phyloP scores from a whole-genome alignment of 2,329 filamentous ascomycete species.

The Calonectria hawksworthii region DNA sequence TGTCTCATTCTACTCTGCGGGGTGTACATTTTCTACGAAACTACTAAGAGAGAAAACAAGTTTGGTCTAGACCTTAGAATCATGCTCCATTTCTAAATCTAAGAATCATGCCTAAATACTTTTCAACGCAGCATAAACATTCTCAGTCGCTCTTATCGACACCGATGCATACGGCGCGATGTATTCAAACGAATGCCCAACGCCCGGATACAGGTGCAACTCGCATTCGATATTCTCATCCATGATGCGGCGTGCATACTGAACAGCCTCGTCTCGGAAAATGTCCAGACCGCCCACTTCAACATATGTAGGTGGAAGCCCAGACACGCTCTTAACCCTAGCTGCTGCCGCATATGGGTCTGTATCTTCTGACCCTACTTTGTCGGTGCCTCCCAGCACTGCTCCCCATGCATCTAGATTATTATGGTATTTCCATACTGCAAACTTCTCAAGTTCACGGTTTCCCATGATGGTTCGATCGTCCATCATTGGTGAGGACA shows the following conservation, averaged over 20 bases:
- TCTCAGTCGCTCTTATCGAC: background rate
- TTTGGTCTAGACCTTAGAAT: no score
- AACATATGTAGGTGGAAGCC: conserved; percentile 29
- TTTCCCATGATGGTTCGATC: conserved; percentile 18
- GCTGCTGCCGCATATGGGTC: conserved; percentile 35
- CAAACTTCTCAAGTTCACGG: conserved; percentile 14
- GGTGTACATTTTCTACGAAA: no score
- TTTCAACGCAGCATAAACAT: background rate
- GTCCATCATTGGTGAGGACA: conserved; percentile 34
- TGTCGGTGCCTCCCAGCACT: conserved; percentile 32
- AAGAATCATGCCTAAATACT: background rate
- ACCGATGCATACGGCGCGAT: conserved; percentile 11
- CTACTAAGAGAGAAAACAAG: no score
- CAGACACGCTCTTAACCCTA: conserved; percentile 24
- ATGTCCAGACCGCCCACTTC: conserved; percentile 35
- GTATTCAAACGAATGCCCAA: conserved; percentile 36
- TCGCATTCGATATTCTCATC: conserved; percentile 34
- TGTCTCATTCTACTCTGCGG: no score
- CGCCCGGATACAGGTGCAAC: conserved; percentile 38
- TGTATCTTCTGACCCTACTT: conserved; percentile 6
- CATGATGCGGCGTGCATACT: conserved; percentile 33
- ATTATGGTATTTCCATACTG: conserved; percentile 24
- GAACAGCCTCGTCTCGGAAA: conserved; percentile 34
- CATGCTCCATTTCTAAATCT: no score
- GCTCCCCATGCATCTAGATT: conserved; percentile 33